These are phyloP conservation scores for Pseudotsuga menziesii DNA, from an alignment of 75 land plant genomes.

Conservation along the genomic window DNA sequence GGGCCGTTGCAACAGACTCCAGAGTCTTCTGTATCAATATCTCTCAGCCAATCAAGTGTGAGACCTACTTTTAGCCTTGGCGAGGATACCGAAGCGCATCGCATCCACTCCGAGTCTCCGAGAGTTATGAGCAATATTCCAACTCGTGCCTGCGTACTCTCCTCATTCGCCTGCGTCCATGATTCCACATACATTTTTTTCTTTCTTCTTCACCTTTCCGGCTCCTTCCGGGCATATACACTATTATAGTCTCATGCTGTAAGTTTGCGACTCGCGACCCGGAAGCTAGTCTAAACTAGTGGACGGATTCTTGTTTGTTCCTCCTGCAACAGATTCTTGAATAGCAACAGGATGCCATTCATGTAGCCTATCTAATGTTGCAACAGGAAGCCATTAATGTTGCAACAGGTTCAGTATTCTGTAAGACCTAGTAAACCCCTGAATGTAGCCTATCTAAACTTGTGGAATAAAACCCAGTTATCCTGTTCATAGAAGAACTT, in stretches of 20 bases:
- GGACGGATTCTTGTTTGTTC: background rate
- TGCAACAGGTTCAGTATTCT: background rate
- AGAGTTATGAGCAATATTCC: background rate
- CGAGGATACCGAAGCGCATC: background rate
- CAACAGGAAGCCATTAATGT: background rate
- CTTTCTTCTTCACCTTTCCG: background rate
- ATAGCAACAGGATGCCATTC: background rate
- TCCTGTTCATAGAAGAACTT: background rate
- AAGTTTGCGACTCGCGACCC: too few species aligned
- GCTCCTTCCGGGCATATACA: background rate
- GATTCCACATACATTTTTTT: too few species aligned
- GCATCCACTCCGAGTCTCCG: background rate
- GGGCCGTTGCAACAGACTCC: too few species aligned
- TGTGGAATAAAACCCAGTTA: background rate
- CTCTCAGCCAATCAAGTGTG: background rate
- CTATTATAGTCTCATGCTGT: background rate
- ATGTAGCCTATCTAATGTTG: too few species aligned
- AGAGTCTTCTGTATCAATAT: too few species aligned
- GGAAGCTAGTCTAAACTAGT: constrained; percentile 9
- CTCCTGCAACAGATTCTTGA: background rate
- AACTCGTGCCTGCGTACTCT: background rate
- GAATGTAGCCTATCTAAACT: constrained; percentile 6
- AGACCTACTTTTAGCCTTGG: background rate
- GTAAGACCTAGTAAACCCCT: background rate
- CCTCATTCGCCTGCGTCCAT: too few species aligned